Percentiles rank a stretch among this genome's conserved stretches.
Conservation (phyloP, 2,329 filamentous ascomycete species). For the Ascocoryne sarcoides region DNA sequence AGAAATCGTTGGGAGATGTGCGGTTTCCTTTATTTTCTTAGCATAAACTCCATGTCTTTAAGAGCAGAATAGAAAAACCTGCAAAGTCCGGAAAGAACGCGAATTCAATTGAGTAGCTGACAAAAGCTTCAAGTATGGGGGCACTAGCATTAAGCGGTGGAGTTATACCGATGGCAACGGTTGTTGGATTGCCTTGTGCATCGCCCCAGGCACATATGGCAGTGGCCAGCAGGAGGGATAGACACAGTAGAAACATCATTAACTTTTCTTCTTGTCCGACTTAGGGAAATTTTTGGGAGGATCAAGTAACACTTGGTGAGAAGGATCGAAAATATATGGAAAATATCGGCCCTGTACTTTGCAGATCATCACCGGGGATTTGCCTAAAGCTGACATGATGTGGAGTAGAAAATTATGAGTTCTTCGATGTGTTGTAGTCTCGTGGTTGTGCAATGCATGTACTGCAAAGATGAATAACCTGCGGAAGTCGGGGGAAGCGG, state of each 20-base stretch:
- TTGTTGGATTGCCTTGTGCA: not conserved
- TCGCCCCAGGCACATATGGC: not conserved
- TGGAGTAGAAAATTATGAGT: no score
- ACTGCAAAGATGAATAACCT: no score
- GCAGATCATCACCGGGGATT: no score
- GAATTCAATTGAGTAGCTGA: slow-evolving; percentile 45
- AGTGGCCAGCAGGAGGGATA: not conserved
- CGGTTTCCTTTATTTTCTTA: slow-evolving; percentile 35
- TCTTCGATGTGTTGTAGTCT: no score
- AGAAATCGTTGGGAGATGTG: slow-evolving; percentile 49
- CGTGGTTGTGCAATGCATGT: no score
- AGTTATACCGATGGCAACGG: slow-evolving; percentile 6
- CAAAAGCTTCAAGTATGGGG: slow-evolving; percentile 34
- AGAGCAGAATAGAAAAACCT: slow-evolving; percentile 8
- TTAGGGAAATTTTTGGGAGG: no score
- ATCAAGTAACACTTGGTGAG: no score
- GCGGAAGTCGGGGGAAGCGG: no score
- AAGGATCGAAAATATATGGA: no score
- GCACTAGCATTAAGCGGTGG: slow-evolving; percentile 13
- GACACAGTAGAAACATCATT: not conserved
- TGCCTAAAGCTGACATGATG: no score
- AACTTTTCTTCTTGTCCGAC: no score
- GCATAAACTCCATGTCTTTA: not conserved
- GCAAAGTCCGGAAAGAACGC: slow-evolving; percentile 39
- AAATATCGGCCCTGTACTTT: no score